Evolutionary conservation across 257 asterid genomes (phyloP).

Genomic region (Gynochthodes officinalis): DNA sequence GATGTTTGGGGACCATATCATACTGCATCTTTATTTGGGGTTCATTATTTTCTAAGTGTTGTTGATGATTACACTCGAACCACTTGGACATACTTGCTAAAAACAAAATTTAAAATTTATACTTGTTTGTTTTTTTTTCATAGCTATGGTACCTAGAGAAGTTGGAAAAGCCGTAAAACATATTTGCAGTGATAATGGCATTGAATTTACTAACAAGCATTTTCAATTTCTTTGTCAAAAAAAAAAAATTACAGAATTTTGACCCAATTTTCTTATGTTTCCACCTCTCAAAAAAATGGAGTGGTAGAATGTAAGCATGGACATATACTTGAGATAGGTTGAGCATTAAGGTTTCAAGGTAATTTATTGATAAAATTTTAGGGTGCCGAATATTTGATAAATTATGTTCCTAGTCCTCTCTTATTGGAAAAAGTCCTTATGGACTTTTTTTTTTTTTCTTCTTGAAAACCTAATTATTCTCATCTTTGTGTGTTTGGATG

Average conservation of each 20-base stretch:
- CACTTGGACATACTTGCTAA: conserved; percentile 1
- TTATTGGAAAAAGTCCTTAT: neutral
- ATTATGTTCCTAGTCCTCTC: neutral
- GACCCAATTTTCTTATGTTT: neutral
- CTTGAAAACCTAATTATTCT: neutral
- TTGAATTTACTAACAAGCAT: neutral
- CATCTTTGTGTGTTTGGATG: neutral
- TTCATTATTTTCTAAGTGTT: neutral
- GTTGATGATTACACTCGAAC: neutral
- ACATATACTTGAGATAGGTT: neutral
- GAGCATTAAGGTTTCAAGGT: neutral
- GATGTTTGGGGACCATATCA: conserved; percentile 7
- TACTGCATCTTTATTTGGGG: neutral
- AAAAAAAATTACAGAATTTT: neutral
- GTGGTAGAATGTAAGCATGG: neutral
- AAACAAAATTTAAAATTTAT: neutral
- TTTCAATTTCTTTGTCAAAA: neutral
- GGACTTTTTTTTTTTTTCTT: neutral
- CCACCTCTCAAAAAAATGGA: conserved; percentile 6
- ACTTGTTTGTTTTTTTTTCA: neutral
- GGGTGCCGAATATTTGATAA: neutral
- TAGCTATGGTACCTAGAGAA: neutral
- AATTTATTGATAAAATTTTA: neutral
- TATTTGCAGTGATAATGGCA: neutral
- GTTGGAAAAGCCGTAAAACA: neutral